A percentile compares a stretch with the other conserved stretches of the same genome.
Evolutionary conservation across 768 basidiomycete species (phyloP).

Genomic region (Butyriboletus loyo): DNA sequence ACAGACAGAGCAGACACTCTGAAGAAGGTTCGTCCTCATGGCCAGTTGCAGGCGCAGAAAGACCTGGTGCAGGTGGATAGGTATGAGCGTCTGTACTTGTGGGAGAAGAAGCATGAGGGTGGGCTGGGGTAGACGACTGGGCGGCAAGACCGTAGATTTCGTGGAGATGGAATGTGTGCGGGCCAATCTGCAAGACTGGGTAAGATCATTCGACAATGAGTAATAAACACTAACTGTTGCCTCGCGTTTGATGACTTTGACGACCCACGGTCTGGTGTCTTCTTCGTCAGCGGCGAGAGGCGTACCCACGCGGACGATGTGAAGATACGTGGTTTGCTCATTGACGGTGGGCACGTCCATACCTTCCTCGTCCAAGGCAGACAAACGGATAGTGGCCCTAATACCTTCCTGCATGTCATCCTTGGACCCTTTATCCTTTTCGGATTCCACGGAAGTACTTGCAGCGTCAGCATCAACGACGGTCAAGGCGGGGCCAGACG

Average conservation of each 20-base stretch:
- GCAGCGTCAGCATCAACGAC: slow-evolving; percentile 67
- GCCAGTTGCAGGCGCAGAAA: slow-evolving; percentile 23
- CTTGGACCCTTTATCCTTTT: slow-evolving; percentile 43
- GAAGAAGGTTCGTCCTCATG: slow-evolving; percentile 71
- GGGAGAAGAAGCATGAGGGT: slow-evolving; percentile 39
- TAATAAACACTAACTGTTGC: slow-evolving; percentile 54
- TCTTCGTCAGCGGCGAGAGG: slow-evolving; percentile 42
- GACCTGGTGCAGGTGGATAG: slow-evolving; percentile 40
- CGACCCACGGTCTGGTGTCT: slow-evolving; percentile 80
- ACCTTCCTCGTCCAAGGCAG: slow-evolving; percentile 77
- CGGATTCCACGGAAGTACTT: slow-evolving; percentile 30
- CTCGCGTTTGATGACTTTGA: slow-evolving; percentile 90
- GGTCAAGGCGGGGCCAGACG: slow-evolving; percentile 75
- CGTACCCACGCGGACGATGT: slow-evolving; percentile 69
- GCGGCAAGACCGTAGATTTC: slow-evolving; percentile 92
- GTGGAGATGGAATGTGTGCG: slow-evolving; percentile 91
- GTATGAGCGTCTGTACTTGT: slow-evolving; percentile 39
- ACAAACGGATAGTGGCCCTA: slow-evolving; percentile 73
- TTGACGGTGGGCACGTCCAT: slow-evolving; percentile 66
- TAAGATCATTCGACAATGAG: not conserved
- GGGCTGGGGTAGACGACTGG: slow-evolving; percentile 36
- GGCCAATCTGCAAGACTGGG: slow-evolving; percentile 64
- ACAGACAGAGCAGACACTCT: slow-evolving; percentile 90
- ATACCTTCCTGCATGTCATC: slow-evolving; percentile 62
- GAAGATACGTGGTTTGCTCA: slow-evolving; percentile 86